These are phyloP conservation scores for Schrenkiella parvula DNA, from an alignment of 345 rosid species.

Conservation along the genomic window DNA sequence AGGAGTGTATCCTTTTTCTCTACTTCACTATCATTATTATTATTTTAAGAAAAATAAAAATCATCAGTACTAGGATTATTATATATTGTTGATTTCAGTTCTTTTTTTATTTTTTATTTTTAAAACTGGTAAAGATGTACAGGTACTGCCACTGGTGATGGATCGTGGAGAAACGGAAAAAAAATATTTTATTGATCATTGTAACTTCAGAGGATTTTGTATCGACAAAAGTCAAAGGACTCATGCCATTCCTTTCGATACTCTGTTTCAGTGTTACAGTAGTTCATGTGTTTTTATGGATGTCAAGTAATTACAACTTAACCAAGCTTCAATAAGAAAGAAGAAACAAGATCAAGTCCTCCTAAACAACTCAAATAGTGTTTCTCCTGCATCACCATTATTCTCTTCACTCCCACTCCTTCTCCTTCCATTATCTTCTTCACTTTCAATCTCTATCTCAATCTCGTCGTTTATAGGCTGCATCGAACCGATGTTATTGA, in stretches of 20 bases:
- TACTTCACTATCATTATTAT: too few relatives aligned
- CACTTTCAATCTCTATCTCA: conserved; percentile 38
- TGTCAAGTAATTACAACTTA: conserved; percentile 18
- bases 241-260: too few relatives aligned
- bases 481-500: conserved; percentile 34
- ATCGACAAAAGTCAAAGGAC: too few relatives aligned
- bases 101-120: too few relatives aligned
- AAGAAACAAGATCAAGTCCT: conserved; percentile 32
- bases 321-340: neutral
- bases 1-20: neutral
- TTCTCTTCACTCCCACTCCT: conserved; percentile 25
- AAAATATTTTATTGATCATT: too few relatives aligned
- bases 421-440: conserved; percentile 33
- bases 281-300: neutral
- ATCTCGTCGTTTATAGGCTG: conserved; percentile 34
- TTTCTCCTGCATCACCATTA: conserved; percentile 38
- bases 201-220: too few relatives aligned
- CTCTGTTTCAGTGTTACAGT: neutral
- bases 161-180: too few relatives aligned
- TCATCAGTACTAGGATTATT: too few relatives aligned
- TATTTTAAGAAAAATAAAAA: too few relatives aligned
- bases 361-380: conserved; percentile 57
- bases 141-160: too few relatives aligned
- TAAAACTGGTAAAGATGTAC: too few relatives aligned
- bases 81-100: too few relatives aligned